Evolutionary conservation across 345 rosid genomes (phyloP).

Genomic region (Corchorus capsularis): DNA sequence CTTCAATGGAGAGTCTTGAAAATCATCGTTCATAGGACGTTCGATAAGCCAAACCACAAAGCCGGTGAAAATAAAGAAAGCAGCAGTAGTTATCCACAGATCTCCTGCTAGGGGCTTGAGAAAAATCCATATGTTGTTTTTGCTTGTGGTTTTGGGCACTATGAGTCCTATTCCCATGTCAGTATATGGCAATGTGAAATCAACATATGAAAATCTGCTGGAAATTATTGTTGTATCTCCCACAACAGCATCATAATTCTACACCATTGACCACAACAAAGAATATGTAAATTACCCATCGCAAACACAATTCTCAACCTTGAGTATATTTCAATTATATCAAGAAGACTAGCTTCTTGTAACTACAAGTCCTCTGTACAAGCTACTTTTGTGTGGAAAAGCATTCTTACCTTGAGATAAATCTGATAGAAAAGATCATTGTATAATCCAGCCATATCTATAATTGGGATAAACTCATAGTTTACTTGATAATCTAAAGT

Average conservation of each 20-base stretch:
- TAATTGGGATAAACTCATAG: no score
- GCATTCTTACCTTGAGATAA: no score
- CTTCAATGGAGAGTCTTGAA: not conserved
- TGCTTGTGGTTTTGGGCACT: slow-evolving; percentile 10
- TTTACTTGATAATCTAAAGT: no score
- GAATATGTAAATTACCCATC: not conserved
- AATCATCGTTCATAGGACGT: not conserved
- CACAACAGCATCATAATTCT: slow-evolving; percentile 32
- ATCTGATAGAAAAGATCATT: no score
- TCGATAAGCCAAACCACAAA: slow-evolving; percentile 30
- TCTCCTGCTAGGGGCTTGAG: slow-evolving; percentile 14
- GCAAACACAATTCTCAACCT: not conserved
- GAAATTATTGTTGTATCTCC: slow-evolving; percentile 29
- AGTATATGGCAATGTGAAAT: slow-evolving; percentile 32
- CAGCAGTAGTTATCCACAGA: slow-evolving; percentile 23
- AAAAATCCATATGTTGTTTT: slow-evolving; percentile 24
- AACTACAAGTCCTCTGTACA: not conserved
- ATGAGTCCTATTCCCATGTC: slow-evolving; percentile 27
- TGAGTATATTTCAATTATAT: not conserved
- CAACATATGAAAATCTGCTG: slow-evolving; percentile 17
- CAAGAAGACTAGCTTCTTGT: not conserved
- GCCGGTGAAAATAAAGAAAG: slow-evolving; percentile 25
- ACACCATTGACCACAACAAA: not conserved
- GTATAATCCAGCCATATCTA: no score
- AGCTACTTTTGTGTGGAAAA: no score